Conservation (phyloP, 305 asterid genomes). For the Fraxinus platypoda region DNA sequence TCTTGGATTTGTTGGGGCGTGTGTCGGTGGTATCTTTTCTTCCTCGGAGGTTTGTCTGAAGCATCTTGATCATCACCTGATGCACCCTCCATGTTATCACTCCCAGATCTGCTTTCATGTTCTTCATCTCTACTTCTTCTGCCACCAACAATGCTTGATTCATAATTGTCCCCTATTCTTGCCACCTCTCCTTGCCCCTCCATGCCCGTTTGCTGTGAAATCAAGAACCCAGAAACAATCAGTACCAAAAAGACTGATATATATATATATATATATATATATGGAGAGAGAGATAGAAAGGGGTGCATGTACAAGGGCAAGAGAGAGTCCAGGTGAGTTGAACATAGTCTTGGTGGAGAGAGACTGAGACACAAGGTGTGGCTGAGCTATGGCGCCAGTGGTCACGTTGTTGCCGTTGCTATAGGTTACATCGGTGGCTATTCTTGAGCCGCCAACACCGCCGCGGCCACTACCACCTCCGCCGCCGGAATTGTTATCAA, state of each 20-base stretch:
- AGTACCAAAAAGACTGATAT: neutral
- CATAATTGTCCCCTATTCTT: constrained; percentile 44
- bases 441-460: constrained; percentile 46
- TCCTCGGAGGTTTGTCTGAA: constrained; percentile 66
- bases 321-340: constrained; percentile 14
- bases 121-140: constrained; percentile 82
- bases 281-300: neutral
- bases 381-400: constrained; percentile 48
- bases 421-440: constrained; percentile 45
- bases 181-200: constrained; percentile 66
- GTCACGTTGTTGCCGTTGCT: constrained; percentile 41
- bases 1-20: constrained; percentile 98
- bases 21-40: constrained; percentile 95
- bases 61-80: constrained; percentile 80
- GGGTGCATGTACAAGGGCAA: constrained; percentile 52
- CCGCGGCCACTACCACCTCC: constrained; percentile 18
- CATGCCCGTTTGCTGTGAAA: constrained; percentile 67
- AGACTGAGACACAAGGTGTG: constrained; percentile 52
- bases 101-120: constrained; percentile 87
- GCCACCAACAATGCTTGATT: constrained; percentile 34
- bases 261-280: neutral
- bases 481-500: constrained; percentile 49
- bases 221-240: neutral
- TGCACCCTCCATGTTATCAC: constrained; percentile 76
- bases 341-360: constrained; percentile 55